A percentile compares a stretch with the other conserved stretches of the same genome.
Conservation (phyloP, 441 rosid genomes). For the Arabidopsis hybrid region DNA sequence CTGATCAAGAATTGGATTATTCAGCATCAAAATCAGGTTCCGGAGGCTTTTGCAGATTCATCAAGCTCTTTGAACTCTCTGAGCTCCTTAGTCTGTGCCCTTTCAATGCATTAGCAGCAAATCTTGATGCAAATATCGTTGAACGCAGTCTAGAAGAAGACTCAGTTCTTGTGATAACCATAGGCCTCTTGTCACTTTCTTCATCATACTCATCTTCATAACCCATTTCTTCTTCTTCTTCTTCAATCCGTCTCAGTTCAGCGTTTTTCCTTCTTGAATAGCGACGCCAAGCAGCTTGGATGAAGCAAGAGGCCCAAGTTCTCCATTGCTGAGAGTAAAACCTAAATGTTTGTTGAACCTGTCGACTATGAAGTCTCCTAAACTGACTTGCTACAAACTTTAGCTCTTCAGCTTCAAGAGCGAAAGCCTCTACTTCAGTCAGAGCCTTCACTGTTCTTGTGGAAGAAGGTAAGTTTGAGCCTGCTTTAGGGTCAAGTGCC, state of each 20-base stretch:
- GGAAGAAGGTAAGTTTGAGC: slow-evolving; percentile 48
- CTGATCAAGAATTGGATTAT: slow-evolving; percentile 17
- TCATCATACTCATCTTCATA: slow-evolving; percentile 43
- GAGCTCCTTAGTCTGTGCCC: slow-evolving; percentile 50
- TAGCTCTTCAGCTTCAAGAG: slow-evolving; percentile 86
- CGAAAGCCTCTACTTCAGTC: slow-evolving; percentile 90
- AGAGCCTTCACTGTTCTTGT: slow-evolving; percentile 71
- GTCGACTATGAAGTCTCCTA: slow-evolving; percentile 90
- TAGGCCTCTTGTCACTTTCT: slow-evolving; percentile 43
- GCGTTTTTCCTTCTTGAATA: slow-evolving; percentile 67
- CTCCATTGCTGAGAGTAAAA: slow-evolving; percentile 97
- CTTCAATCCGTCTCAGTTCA: slow-evolving; percentile 62
- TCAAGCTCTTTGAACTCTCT: slow-evolving; percentile 46
- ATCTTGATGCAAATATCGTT: slow-evolving; percentile 71
- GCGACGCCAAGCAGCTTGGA: slow-evolving; percentile 89
- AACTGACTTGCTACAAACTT: slow-evolving; percentile 92
- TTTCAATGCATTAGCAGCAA: slow-evolving; percentile 78
- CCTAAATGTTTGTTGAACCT: slow-evolving; percentile 88
- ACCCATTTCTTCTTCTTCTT: slow-evolving; percentile 57
- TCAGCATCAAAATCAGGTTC: slow-evolving; percentile 76
- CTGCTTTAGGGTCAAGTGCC: slow-evolving; percentile 49
- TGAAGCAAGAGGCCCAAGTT: slow-evolving; percentile 91
- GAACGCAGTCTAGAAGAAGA: slow-evolving; percentile 60
- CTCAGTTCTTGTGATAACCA: slow-evolving; percentile 37
- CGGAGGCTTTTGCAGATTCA: slow-evolving; percentile 74